Percentiles rank a stretch among this genome's conserved stretches.
Evolutionary conservation across 2,329 filamentous ascomycete species (phyloP).

Genomic region (Davidsoniella eucalypti): DNA sequence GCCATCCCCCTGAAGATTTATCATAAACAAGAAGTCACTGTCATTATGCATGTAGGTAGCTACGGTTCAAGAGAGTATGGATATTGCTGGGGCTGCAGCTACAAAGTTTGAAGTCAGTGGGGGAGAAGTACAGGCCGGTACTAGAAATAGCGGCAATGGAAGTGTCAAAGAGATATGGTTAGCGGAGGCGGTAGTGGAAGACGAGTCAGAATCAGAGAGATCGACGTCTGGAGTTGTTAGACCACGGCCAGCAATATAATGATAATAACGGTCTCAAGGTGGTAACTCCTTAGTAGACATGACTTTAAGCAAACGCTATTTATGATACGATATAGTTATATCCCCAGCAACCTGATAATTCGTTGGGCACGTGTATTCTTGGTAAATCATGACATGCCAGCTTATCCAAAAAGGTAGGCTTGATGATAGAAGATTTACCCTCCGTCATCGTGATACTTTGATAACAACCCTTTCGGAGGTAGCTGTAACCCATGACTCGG

Average conservation of each 20-base stretch:
- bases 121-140: neutral
- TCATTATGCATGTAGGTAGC: neutral
- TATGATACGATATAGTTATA: neutral
- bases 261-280: neutral
- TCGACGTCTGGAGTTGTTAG: neutral
- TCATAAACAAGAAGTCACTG: conserved; percentile 13
- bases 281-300: too few relatives aligned
- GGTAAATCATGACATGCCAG: too few relatives aligned
- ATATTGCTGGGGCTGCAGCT: neutral
- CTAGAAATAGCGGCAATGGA: neutral
- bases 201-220: neutral
- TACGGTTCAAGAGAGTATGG: neutral
- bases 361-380: too few relatives aligned
- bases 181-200: neutral
- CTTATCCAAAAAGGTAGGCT: too few relatives aligned
- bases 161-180: conserved; percentile 1
- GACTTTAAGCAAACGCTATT: too few relatives aligned
- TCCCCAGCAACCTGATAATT: neutral
- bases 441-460: too few relatives aligned
- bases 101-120: neutral
- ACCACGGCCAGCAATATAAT: neutral
- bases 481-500: too few relatives aligned
- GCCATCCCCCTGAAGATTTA: conserved; percentile 18
- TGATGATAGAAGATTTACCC: too few relatives aligned
- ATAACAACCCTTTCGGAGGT: too few relatives aligned